Percentiles rank a stretch among this genome's conserved stretches.
phyloP scores from a whole-genome alignment of 1,139 yeast species.

The Wickerhamomyces sp. region DNA sequence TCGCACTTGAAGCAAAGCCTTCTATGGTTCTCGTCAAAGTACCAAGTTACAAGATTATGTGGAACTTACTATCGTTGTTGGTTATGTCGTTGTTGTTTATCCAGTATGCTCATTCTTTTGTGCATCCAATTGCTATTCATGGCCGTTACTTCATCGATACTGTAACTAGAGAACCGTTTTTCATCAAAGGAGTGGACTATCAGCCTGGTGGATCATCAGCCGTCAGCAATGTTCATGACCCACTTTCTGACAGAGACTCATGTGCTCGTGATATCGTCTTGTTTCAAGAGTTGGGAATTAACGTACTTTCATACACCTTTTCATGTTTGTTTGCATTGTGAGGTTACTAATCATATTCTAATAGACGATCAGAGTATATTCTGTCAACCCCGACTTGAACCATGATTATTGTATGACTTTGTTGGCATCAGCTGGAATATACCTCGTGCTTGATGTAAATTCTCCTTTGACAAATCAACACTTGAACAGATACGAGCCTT shows the following conservation, averaged over 20 bases:
- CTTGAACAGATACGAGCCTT: slow-evolving; percentile 83
- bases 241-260: slow-evolving; percentile 60
- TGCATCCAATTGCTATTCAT: slow-evolving; percentile 57
- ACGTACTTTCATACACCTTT: slow-evolving; percentile 36
- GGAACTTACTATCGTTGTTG: not conserved
- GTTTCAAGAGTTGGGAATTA: slow-evolving; percentile 73
- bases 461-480: slow-evolving; percentile 78
- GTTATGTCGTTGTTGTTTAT: slow-evolving; percentile 22
- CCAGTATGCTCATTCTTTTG: slow-evolving; percentile 23
- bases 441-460: slow-evolving; percentile 84
- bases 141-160: slow-evolving; percentile 76
- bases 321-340: not conserved
- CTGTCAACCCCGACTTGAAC: slow-evolving; percentile 75
- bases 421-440: slow-evolving; percentile 88
- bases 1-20: no score
- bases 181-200: slow-evolving; percentile 76
- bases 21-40: no score
- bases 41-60: no score
- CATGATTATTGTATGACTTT: slow-evolving; percentile 92
- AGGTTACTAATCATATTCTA: slow-evolving; percentile 20
- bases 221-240: slow-evolving; percentile 50
- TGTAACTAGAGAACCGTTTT: slow-evolving; percentile 74
- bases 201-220: slow-evolving; percentile 89
- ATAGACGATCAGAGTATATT: slow-evolving; percentile 79
- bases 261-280: slow-evolving; percentile 75